Percentiles rank a stretch among this genome's conserved stretches.
These are phyloP conservation scores for Fusarium clavum DNA, from an alignment of 2,329 filamentous ascomycete genomes.

Conservation along the genomic window DNA sequence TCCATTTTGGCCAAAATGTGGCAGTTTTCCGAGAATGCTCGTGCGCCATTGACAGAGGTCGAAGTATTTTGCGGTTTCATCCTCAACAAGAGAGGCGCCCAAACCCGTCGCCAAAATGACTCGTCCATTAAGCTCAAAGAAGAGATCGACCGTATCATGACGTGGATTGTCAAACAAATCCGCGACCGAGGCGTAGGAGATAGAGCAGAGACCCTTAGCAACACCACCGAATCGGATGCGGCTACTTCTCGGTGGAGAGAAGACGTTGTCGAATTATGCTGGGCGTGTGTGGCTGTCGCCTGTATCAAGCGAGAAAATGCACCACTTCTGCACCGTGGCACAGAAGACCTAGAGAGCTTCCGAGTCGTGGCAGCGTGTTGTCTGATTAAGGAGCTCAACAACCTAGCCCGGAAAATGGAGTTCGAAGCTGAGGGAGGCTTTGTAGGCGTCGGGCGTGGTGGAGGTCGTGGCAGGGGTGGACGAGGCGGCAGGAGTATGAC, in stretches of 20 bases:
- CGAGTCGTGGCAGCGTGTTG: constrained; percentile 54
- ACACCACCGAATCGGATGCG: constrained; percentile 5
- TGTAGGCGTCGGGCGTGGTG: constrained; percentile 40
- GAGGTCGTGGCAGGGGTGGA: constrained; percentile 16
- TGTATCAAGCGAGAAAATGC: constrained; percentile 22
- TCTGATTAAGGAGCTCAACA: constrained; percentile 46
- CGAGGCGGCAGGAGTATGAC: constrained; percentile 15
- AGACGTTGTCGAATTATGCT: constrained; percentile 50
- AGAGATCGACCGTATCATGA: constrained; percentile 61
- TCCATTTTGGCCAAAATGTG: constrained; percentile 55
- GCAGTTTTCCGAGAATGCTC: constrained; percentile 59
- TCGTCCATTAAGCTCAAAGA: constrained; percentile 63
- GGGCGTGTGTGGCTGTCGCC: constrained; percentile 51
- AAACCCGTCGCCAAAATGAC: constrained; percentile 64
- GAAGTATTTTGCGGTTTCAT: constrained; percentile 69
- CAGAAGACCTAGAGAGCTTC: constrained; percentile 51
- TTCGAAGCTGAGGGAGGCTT: constrained; percentile 39
- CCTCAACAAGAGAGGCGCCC: constrained; percentile 62
- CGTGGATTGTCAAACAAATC: constrained; percentile 54
- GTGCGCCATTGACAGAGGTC: constrained; percentile 58
- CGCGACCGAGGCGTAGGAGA: constrained; percentile 36
- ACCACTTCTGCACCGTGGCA: constrained; percentile 20
- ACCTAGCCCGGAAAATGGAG: constrained; percentile 21
- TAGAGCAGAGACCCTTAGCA: constrained; percentile 23
- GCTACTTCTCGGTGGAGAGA: constrained; percentile 31